phyloP scores from a whole-genome alignment of 164 flowering plant genomes.

The Stephania cephalantha region DNA sequence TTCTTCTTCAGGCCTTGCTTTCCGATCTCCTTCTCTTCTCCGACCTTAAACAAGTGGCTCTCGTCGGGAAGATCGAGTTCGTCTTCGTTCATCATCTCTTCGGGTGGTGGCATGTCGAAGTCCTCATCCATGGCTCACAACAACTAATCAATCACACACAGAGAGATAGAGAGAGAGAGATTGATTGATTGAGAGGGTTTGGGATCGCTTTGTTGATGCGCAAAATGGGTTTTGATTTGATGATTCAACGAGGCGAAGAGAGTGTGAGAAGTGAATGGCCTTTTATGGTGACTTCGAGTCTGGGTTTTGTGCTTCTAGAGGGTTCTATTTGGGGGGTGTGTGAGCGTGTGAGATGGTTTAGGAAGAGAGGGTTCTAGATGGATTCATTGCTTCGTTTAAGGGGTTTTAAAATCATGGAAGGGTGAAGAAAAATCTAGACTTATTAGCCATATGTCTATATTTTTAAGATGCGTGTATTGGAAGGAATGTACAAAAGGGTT shows the following conservation, averaged over 20 bases:
- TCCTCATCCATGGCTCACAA: constrained; percentile 37
- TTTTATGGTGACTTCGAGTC: background rate
- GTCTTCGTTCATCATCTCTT: constrained; percentile 24
- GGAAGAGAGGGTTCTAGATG: background rate
- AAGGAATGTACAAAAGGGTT: no score
- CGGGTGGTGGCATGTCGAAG: constrained; percentile 33
- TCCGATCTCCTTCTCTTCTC: constrained; percentile 95
- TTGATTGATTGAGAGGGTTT: background rate
- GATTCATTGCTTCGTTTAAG: background rate
- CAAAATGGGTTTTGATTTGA: background rate
- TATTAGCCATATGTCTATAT: no score
- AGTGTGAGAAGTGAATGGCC: background rate
- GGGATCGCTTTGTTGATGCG: background rate
- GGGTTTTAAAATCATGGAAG: no score
- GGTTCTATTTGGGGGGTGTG: background rate
- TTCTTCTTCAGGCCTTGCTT: constrained; percentile 76
- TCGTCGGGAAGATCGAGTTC: constrained; percentile 41
- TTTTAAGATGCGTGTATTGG: no score
- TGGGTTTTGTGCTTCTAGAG: constrained; percentile 1
- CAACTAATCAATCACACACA: background rate
- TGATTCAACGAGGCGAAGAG: background rate
- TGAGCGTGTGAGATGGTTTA: background rate
- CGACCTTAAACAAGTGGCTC: constrained; percentile 50
- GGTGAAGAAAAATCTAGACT: no score
- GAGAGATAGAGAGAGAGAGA: no score